A percentile compares a stretch with the other conserved stretches of the same genome.
phyloP scores from a whole-genome alignment of 2,329 filamentous ascomycete species.

The Rutstroemia sp. region DNA sequence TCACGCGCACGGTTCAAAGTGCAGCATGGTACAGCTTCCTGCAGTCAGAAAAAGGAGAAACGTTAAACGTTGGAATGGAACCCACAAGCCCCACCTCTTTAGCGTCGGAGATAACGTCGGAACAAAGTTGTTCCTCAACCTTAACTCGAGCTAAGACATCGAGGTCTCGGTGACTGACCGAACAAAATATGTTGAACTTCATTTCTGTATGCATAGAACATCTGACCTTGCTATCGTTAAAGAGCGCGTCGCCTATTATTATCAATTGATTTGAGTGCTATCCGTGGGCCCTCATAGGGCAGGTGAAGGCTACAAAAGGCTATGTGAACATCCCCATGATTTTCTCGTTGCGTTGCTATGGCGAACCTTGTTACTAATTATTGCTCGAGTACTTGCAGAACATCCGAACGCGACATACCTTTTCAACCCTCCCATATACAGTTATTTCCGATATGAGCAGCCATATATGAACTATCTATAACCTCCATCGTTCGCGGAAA shows the following conservation, averaged over 20 bases:
- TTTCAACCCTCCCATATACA: too few species aligned
- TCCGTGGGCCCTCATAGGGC: conserved; percentile 7
- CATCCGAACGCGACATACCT: not conserved
- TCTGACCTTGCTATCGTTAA: not conserved
- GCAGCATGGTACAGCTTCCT: too few species aligned
- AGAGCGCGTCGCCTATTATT: not conserved
- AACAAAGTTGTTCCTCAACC: too few species aligned
- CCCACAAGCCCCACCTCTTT: too few species aligned
- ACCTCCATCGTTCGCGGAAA: too few species aligned
- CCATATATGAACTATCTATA: too few species aligned
- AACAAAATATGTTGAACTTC: conserved; percentile 3
- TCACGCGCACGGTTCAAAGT: too few species aligned
- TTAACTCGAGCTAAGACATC: too few species aligned
- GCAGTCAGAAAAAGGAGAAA: too few species aligned
- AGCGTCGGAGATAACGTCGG: too few species aligned
- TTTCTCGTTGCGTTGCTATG: not conserved
- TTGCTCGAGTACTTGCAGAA: not conserved
- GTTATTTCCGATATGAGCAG: too few species aligned
- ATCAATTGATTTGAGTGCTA: not conserved
- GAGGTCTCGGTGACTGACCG: not conserved
- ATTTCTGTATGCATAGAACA: not conserved
- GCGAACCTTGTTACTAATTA: not conserved
- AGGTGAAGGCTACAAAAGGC: not conserved
- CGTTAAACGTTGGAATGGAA: too few species aligned
- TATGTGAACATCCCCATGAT: not conserved